Base-by-base conservation (phyloP, 1,284 basidiomycete genomes). In the Boletus mariae region DNA sequence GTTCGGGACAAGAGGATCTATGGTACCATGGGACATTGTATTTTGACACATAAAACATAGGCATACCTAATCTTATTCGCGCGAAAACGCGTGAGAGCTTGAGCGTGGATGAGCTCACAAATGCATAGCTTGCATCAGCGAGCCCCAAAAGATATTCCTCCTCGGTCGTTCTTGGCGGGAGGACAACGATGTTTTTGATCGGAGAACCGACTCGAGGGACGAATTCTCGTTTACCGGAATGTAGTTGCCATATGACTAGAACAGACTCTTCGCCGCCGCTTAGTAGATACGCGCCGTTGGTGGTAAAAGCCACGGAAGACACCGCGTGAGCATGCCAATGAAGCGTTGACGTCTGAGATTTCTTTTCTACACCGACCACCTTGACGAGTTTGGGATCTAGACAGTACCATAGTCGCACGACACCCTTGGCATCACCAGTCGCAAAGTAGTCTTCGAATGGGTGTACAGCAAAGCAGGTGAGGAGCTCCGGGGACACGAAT, bases 271-370 rank as follows among this genome's bases (percentile, higher is more conserved):
- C 94, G 43, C 97, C 97, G 59, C 94, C 97, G 51, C 92, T 97
- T 45, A 99, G 73, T 20, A 99, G 75, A 67, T 98, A 95, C 3
- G 93, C 89, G 12, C 97, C 97, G 59, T 95, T 95, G 2, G 86
- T 73, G 0, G 94, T 92, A 70, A 98, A 99, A 0, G 87, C 77
- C 26, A 99, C 72, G 2, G 91, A 89, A 2, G 90, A 85, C n/a
- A 99, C 92, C 5, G 93, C 84, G 68, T 99, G 95, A 0, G 96
- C 90, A 67, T 99, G 97, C 97, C 97, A 99, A 71, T 98, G 96
- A 46, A 98, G 73, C 5, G 86, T 83, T 1, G 92, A 90, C 1
- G 94, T 96, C 57, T 92, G 87, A 2, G 88, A 82, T 57, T 80
- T 83, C 70, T 85, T 87, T 70, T 88, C 85, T 23, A 84, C 78